These are phyloP conservation scores for Mycena alexandri DNA, from an alignment of 768 basidiomycete species.

Conservation along the genomic window DNA sequence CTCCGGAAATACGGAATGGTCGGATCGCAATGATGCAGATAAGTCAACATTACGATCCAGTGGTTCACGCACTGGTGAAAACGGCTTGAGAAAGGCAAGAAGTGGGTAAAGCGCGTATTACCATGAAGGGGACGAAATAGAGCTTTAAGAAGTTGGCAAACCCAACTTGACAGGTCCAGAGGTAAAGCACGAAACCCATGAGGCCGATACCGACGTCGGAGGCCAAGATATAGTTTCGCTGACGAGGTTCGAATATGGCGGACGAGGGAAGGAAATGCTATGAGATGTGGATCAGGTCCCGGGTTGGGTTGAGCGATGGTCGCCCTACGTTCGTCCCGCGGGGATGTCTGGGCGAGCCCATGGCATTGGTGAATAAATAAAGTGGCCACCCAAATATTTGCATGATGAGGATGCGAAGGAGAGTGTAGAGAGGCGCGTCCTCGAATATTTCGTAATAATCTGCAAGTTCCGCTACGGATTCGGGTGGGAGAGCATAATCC, in stretches of 20 bases:
- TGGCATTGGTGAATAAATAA: conserved; percentile 56
- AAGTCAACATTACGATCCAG: conserved; percentile 72
- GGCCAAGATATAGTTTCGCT: conserved; percentile 16
- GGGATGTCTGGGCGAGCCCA: conserved; percentile 60
- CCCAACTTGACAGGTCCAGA: conserved; percentile 24
- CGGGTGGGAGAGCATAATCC: conserved; percentile 59
- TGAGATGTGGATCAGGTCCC: too few species aligned
- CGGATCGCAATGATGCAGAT: conserved; percentile 73
- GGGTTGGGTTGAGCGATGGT: too few species aligned
- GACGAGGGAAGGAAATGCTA: conserved; percentile 25
- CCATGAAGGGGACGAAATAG: conserved; percentile 31
- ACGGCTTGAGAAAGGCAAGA: too few species aligned
- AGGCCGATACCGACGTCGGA: conserved; percentile 22
- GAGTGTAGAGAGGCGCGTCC: conserved; percentile 42
- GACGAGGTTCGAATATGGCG: conserved; percentile 16
- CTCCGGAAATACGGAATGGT: conserved; percentile 70
- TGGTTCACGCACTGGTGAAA: conserved; percentile 21
- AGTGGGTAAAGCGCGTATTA: background rate
- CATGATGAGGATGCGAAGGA: conserved; percentile 49
- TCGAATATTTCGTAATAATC: conserved; percentile 48
- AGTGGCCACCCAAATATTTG: conserved; percentile 13
- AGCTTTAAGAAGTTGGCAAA: conserved; percentile 24
- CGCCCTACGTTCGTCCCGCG: conserved; percentile 56
- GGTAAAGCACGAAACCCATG: conserved; percentile 11
- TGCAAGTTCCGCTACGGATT: conserved; percentile 53